Base-by-base conservation (phyloP, 371 early-diverging fungal genomes). In the Apophysomyces variabilis region DNA sequence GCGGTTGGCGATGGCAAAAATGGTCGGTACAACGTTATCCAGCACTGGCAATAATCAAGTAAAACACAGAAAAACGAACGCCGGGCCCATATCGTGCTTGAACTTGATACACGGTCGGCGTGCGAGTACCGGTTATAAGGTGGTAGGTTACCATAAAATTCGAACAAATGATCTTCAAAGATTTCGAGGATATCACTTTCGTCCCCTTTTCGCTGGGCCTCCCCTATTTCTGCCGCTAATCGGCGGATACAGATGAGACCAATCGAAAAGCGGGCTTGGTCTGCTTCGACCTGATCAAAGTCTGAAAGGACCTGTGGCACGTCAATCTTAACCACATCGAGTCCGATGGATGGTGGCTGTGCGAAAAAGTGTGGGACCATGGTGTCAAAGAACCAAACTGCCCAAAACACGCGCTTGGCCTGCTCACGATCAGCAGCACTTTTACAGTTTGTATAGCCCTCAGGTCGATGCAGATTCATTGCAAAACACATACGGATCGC, bases 311-410 rank as follows among this genome's bases (percentile, higher is more conserved):
- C 59, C 3, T 56, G 38, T 35, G 76, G 76, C 11, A 68, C 36
- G 0, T 75, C 76, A 5, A 75, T 56, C 1, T 57, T 65, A 16
- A 50, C 54, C 47, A 75, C 73, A 66, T 58, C 43, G 60, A 73
- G 5, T 58, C 57, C 18, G 58, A 66, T 56, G 37, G 59, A n/a
- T 7, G 65, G 57, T 8, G 67, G 58, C 26, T 57, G 59, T 8
- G 57, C 61, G 13, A 60, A 67, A 47, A 64, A 64, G 13, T 61
- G 65, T 11, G 65, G 66, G 0, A 77, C 73, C 68, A 78, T 70
- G 4, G 71, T 70, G 57, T 78, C 78, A 62, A 71, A 73, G 16
- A 75, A 73, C 78, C 78, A 78, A 12, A 74, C 69, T 4, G 71
- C 67, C 78, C 78, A 78, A 44, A 78, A 78, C 32, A 75, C 62